Evolutionary conservation across 352 stramenopile species (phyloP).

Genomic region (Plasmopara muralis): DNA sequence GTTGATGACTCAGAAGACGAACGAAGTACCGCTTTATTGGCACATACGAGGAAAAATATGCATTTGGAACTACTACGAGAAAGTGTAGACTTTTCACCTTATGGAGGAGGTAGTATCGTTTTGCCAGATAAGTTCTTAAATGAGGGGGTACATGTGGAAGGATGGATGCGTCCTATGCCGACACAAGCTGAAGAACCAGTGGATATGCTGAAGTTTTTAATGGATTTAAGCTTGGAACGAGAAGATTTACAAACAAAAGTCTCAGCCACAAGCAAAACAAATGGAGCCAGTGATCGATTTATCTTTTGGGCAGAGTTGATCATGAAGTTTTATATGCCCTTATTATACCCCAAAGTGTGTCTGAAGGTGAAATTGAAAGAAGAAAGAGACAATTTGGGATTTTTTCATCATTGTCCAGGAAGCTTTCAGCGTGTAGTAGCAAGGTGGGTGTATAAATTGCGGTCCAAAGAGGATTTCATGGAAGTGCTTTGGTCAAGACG

Average conservation of each 20-base stretch:
- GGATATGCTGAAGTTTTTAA: conserved; percentile 87
- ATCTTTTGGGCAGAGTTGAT: conserved; percentile 83
- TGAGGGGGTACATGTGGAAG: conserved; percentile 77
- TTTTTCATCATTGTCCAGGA: conserved; percentile 83
- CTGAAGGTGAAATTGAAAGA: conserved; percentile 83
- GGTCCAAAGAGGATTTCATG: conserved; percentile 77
- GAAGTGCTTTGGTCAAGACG: conserved; percentile 69
- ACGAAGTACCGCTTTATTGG: conserved; percentile 33
- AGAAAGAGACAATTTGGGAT: conserved; percentile 66
- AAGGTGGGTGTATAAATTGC: conserved; percentile 82
- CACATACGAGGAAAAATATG: conserved; percentile 47
- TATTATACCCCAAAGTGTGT: conserved; percentile 83
- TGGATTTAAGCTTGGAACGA: conserved; percentile 80
- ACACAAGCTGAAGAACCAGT: conserved; percentile 82
- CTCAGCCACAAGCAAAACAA: conserved; percentile 11
- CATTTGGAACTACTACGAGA: conserved; percentile 75
- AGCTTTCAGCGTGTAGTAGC: conserved; percentile 84
- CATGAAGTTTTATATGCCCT: conserved; percentile 87
- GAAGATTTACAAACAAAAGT: conserved; percentile 42
- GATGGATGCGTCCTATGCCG: conserved; percentile 70
- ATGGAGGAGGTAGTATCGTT: conserved; percentile 73
- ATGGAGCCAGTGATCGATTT: conserved; percentile 55
- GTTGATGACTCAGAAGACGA: conserved; percentile 39
- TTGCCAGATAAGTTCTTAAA: conserved; percentile 79
- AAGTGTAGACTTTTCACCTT: conserved; percentile 81